phyloP scores from a whole-genome alignment of 1,284 basidiomycete genomes.

The Cutaneotrichosporon dermatis region DNA sequence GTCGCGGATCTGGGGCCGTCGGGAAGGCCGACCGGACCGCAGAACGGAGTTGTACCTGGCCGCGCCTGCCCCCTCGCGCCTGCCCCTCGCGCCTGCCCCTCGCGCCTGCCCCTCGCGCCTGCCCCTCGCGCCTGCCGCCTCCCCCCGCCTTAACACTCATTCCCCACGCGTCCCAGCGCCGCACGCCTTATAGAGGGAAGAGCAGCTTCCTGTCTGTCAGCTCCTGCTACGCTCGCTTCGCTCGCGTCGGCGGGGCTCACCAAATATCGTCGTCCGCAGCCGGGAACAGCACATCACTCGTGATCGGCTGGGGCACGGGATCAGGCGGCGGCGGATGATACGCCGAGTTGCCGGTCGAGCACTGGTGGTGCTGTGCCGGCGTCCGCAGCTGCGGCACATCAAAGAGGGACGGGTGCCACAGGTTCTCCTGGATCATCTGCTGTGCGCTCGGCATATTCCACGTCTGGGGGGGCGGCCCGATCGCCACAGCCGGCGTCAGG shows the following conservation, averaged over 20 bases:
- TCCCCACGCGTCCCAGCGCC: not conserved
- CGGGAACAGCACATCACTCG: constrained; percentile 23
- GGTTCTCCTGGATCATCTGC: constrained; percentile 28
- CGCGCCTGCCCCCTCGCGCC: no score
- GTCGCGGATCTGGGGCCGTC: no score
- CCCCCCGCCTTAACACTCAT: no score
- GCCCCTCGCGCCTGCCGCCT: no score
- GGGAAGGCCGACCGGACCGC: no score
- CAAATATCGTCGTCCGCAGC: constrained; percentile 31
- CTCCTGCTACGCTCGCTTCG: no score
- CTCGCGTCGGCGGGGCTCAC: constrained; percentile 8
- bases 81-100: no score
- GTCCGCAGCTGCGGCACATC: constrained; percentile 3
- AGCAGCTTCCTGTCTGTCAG: constrained; percentile 24
- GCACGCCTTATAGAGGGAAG: constrained; percentile 15
- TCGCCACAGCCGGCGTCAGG: not conserved
- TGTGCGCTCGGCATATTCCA: constrained; percentile 23
- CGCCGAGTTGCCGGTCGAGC: not conserved
- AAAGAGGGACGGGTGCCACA: constrained; percentile 21
- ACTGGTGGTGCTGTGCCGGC: not conserved
- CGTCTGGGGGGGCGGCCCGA: constrained; percentile 2
- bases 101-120: no score
- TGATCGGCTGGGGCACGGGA: not conserved
- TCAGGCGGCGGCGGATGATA: not conserved
- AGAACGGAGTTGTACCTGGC: no score